Evolutionary conservation across 352 stramenopile genomes (phyloP).

Genomic region (Phytophthora quininea): DNA sequence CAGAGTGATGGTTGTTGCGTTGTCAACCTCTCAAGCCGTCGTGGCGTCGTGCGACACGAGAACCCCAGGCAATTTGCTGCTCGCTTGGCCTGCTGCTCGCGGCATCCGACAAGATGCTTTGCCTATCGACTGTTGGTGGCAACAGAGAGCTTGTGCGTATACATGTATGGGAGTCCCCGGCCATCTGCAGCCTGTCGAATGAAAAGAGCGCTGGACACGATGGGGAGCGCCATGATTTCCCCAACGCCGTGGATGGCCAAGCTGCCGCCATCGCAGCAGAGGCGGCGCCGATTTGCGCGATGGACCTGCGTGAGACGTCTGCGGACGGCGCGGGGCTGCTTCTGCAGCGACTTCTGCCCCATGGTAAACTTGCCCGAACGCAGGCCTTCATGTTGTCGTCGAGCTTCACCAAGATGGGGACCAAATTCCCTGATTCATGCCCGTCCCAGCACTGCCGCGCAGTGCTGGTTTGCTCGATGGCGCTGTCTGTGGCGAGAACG

Average conservation of each 20-base stretch:
- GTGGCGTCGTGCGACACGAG: slow-evolving; percentile 36
- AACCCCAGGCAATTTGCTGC: not conserved
- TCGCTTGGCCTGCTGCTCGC: slow-evolving; percentile 1
- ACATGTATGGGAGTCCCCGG: too few species aligned
- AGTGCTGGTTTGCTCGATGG: not conserved
- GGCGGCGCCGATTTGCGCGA: not conserved
- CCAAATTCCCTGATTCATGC: not conserved
- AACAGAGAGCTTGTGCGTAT: too few species aligned
- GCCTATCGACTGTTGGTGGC: too few species aligned
- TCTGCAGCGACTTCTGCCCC: not conserved
- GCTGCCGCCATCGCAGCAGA: not conserved
- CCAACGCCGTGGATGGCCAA: not conserved
- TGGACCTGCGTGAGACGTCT: not conserved
- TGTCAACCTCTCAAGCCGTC: slow-evolving; percentile 33
- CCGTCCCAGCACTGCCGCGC: not conserved
- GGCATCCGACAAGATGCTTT: too few species aligned
- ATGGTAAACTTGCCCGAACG: not conserved
- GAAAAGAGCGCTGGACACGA: not conserved
- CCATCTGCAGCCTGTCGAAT: not conserved
- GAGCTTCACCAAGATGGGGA: not conserved
- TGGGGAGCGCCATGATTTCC: not conserved
- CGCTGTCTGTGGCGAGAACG: not conserved
- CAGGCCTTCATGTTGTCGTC: not conserved
- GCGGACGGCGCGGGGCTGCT: not conserved
- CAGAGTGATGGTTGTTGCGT: slow-evolving; percentile 51